phyloP scores from a whole-genome alignment of 1,284 basidiomycete species.

The Termitomyces sp. region DNA sequence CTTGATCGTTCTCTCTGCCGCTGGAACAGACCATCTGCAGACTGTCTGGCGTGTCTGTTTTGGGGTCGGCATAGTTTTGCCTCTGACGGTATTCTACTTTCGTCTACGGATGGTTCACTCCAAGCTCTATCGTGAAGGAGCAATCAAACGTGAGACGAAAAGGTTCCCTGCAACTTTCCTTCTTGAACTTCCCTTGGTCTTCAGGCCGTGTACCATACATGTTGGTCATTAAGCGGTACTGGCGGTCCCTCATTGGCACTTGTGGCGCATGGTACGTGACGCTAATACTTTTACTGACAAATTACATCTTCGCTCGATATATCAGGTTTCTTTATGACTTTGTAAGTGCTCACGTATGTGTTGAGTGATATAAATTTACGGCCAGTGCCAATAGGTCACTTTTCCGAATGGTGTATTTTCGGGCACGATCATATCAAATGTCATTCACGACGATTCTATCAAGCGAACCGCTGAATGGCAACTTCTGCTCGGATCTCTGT shows the following conservation, averaged over 20 bases:
- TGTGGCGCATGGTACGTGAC: not conserved
- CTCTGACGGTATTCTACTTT: not conserved
- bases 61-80: not conserved
- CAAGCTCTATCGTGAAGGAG: not conserved
- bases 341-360: not conserved
- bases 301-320: not conserved
- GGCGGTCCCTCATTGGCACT: not conserved
- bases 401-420: not conserved
- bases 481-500: not conserved
- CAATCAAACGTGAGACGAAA: not conserved
- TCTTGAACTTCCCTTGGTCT: not conserved
- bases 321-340: not conserved
- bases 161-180: not conserved
- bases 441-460: not conserved
- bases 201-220: not conserved
- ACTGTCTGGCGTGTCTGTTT: not conserved
- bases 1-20: not conserved
- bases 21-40: not conserved
- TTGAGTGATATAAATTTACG: not conserved
- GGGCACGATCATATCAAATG: not conserved
- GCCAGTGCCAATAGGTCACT: not conserved
- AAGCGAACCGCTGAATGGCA: not conserved
- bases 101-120: not conserved
- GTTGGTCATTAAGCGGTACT: not conserved
- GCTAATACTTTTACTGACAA: not conserved